Evolutionary conservation across 106 monocot species (phyloP).

Genomic region (Chionographis japonica): DNA sequence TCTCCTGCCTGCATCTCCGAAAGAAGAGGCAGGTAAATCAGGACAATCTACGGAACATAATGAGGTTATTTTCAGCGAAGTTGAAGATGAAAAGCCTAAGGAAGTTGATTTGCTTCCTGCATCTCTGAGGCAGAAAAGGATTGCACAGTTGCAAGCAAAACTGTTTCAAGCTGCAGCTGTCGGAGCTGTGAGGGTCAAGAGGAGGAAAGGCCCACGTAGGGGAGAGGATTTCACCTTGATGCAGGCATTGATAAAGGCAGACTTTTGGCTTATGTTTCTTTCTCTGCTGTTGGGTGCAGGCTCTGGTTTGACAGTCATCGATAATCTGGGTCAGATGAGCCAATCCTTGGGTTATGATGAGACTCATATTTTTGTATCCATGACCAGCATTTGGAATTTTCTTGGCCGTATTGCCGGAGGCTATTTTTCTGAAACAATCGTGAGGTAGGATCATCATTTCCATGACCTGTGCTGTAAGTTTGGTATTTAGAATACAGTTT

Average conservation of each 20-base stretch:
- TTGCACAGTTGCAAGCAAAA: slow-evolving; percentile 66
- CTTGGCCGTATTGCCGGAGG: slow-evolving; percentile 83
- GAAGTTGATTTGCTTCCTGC: slow-evolving; percentile 82
- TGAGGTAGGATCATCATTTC: slow-evolving; percentile 40
- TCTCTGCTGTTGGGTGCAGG: slow-evolving; percentile 82
- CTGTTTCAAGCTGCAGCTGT: slow-evolving; percentile 81
- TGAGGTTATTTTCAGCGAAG: slow-evolving; percentile 75
- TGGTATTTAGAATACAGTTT: too few relatives aligned
- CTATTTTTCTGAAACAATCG: slow-evolving; percentile 70
- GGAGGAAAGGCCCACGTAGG: slow-evolving; percentile 67
- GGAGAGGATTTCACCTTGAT: slow-evolving; percentile 84
- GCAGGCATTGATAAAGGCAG: slow-evolving; percentile 86
- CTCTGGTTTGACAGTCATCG: slow-evolving; percentile 83
- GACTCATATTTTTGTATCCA: slow-evolving; percentile 71
- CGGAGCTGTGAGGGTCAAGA: slow-evolving; percentile 86
- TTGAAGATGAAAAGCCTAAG: slow-evolving; percentile 86
- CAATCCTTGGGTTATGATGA: slow-evolving; percentile 71
- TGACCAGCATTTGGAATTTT: slow-evolving; percentile 95
- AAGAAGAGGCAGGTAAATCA: slow-evolving; percentile 43
- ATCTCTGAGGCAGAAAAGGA: slow-evolving; percentile 68
- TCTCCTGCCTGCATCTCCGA: slow-evolving; percentile 37
- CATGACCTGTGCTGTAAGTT: too few relatives aligned
- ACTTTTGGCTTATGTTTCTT: slow-evolving; percentile 81
- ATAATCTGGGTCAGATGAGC: slow-evolving; percentile 87
- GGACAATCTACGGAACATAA: slow-evolving; percentile 12